Evolutionary conservation across 331 rosid genomes (phyloP), one percentile per base, ranked within the genome.

Genomic region (Prunus yedoensis): DNA sequence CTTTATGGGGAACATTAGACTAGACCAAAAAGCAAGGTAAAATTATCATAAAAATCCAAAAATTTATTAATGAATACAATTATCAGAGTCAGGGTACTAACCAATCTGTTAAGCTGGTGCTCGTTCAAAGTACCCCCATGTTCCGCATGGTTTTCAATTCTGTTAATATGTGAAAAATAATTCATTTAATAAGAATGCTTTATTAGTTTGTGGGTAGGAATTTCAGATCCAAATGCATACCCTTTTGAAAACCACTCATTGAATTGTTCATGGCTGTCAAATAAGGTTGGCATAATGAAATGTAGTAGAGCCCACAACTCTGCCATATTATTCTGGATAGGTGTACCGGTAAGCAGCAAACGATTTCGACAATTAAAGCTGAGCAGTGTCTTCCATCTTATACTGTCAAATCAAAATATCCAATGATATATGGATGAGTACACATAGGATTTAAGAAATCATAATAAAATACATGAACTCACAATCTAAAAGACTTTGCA

Each of bases 221-320:
- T 73, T 59, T 60, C 58, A 59, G 9, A 49, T 73, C 30, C 35
- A 61, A 27, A 82, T 57, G 68, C 82, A 50, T 87, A 95, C 99
- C 99, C 99, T 90, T 92, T 95, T 54, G 99, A 95, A 84, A 95
- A 95, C 99, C 99, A 95, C 89, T 95, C 99, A 81, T 95, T 95
- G 78, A 95, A 95, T 81, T 95, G 99, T 74, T 95, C 97, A 9
- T 95, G 99, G 88, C 99, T 95, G 77, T 95, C 99, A 76, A 95
- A 95, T 77, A 95, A 84, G 63, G 97, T 95, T 23, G 99, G 99
- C 99, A 95, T 95, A 56, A 95, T 95, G 81, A 95, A 95, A 83
- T 95, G 99, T 62, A 95, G 85, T 75, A 95, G 92, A 78, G 99
- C 97, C 99, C 99, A 95, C 85, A 95, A 78, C 87, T 95, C 99